Percentiles rank a stretch among this genome's conserved stretches.
Conservation (phyloP, 2,329 filamentous ascomycete genomes). For the Cercospora canescens region DNA sequence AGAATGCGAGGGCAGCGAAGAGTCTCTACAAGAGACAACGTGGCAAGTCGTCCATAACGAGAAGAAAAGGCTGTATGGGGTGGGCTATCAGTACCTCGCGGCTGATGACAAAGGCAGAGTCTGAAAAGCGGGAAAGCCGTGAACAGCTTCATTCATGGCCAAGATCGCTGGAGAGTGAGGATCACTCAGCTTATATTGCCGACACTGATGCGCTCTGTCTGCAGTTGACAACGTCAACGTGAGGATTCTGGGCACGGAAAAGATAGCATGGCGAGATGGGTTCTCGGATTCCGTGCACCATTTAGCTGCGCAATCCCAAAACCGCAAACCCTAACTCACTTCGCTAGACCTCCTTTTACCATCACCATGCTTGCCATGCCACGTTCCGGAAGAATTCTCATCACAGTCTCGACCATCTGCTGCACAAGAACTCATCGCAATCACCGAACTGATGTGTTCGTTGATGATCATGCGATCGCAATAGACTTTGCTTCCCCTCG, state of each 20-base stretch:
- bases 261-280: neutral
- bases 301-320: neutral
- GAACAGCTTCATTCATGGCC: no score
- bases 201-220: neutral
- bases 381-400: neutral
- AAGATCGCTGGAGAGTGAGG: neutral
- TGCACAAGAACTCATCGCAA: neutral
- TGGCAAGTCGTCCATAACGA: neutral
- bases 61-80: neutral
- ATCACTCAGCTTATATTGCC: neutral
- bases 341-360: neutral
- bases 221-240: neutral
- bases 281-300: neutral
- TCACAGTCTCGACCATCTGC: neutral
- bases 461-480: neutral
- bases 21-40: neutral
- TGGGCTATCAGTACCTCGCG: neutral
- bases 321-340: neutral
- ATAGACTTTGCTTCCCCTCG: neutral
- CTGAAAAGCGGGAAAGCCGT: no score
- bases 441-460: neutral
- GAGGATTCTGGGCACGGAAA: neutral
- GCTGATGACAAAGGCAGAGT: neutral
- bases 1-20: neutral
- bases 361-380: neutral